phyloP scores from a whole-genome alignment of 257 asterid genomes.

The Oldenlandia corymbosa region DNA sequence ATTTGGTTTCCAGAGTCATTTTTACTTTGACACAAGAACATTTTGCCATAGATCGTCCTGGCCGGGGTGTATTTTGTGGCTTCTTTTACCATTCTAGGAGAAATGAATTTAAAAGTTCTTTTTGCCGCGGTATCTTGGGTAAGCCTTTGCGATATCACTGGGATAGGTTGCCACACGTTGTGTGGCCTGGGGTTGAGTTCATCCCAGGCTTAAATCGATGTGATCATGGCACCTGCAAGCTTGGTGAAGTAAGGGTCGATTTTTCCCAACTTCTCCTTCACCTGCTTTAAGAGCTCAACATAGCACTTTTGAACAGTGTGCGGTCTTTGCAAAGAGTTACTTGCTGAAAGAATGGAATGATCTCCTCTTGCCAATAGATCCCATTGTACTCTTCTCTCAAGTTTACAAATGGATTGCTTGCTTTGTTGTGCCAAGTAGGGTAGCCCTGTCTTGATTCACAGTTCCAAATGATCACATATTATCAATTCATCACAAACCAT shows the following conservation, averaged over 20 bases:
- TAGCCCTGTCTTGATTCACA: conserved; percentile 82
- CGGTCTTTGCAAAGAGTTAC: conserved; percentile 56
- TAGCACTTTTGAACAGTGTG: conserved; percentile 77
- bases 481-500: conserved; percentile 26
- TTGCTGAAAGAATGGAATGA: conserved; percentile 77
- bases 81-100: no score
- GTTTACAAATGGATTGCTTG: conserved; percentile 90
- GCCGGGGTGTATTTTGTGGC: no score
- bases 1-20: no score
- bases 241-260: conserved; percentile 63
- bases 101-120: no score
- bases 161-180: no score
- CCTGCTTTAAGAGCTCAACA: conserved; percentile 61
- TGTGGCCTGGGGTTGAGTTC: conserved; percentile 79
- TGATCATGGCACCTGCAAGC: conserved; percentile 83
- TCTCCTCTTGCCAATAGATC: conserved; percentile 94
- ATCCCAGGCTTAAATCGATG: conserved; percentile 95
- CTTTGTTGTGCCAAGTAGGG: conserved; percentile 96
- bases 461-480: conserved; percentile 78
- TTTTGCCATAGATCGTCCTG: no score
- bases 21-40: no score
- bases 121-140: no score
- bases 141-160: no score
- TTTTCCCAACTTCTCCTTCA: conserved; percentile 68
- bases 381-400: conserved; percentile 81